phyloP scores from a whole-genome alignment of 495 filamentous ascomycete species.

The Penicillium paxilli region DNA sequence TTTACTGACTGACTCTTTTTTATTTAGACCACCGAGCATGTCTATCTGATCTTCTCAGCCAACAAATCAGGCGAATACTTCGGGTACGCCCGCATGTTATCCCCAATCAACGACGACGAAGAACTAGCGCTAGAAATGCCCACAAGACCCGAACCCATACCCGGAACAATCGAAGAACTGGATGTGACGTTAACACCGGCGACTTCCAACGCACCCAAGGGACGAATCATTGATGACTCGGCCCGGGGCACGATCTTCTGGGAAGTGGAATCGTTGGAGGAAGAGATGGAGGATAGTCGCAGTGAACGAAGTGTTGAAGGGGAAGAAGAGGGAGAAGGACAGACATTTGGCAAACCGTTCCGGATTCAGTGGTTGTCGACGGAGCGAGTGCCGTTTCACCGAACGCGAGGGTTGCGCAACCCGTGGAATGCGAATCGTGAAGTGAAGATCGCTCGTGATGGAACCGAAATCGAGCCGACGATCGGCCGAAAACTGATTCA shows the following conservation, averaged over 20 bases:
- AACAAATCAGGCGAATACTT: constrained; percentile 99
- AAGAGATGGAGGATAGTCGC: constrained; percentile 35
- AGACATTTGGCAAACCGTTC: constrained; percentile 91
- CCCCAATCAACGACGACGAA: constrained; percentile 76
- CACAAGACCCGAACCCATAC: constrained; percentile 50
- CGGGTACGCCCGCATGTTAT: constrained; percentile 91
- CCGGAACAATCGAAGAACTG: constrained; percentile 52
- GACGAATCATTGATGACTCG: constrained; percentile 90
- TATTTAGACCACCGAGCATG: constrained; percentile 70
- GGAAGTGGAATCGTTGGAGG: constrained; percentile 75
- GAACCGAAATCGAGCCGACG: constrained; percentile 86
- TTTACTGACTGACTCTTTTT: constrained; percentile 6
- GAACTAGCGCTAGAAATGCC: constrained; percentile 60
- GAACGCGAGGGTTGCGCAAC: constrained; percentile 87
- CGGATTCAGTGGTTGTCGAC: constrained; percentile 90
- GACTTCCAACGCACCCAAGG: constrained; percentile 78
- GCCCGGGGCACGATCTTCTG: constrained; percentile 94
- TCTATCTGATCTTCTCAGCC: constrained; percentile 96
- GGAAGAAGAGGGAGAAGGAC: constrained; percentile 38
- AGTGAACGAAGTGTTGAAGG: constrained; percentile 40
- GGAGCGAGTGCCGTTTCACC: constrained; percentile 83
- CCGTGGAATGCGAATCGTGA: constrained; percentile 95
- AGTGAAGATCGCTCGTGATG: constrained; percentile 95
- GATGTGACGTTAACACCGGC: constrained; percentile 74
- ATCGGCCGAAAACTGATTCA: constrained; percentile 76